Percentiles rank a stretch among this genome's conserved stretches.
Conservation (phyloP, 345 rosid genomes). For the Laguncularia racemosa region DNA sequence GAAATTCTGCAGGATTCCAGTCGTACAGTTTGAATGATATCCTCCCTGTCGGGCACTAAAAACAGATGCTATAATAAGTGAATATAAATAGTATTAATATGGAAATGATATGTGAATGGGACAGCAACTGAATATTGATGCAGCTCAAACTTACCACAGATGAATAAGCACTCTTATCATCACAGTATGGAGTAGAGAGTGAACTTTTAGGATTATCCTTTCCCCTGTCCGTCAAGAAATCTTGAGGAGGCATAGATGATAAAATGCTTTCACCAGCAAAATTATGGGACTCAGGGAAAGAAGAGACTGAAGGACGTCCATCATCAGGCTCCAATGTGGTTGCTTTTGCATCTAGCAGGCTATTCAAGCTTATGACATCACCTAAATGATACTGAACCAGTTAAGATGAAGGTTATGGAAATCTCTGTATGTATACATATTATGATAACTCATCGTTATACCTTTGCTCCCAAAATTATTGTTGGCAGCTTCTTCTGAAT, state of each 20-base stretch:
- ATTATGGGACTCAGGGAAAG: slow-evolving; percentile 45
- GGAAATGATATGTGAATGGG: neutral
- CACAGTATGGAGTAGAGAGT: slow-evolving; percentile 45
- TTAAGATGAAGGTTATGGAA: too few relatives aligned
- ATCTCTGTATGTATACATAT: too few relatives aligned
- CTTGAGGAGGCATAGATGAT: slow-evolving; percentile 45
- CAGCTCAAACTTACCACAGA: slow-evolving; percentile 53
- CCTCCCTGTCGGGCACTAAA: slow-evolving; percentile 94
- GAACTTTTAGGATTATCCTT: slow-evolving; percentile 42
- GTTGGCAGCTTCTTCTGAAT: slow-evolving; percentile 27
- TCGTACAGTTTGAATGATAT: slow-evolving; percentile 95
- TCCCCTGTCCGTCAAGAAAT: slow-evolving; percentile 34
- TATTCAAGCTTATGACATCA: slow-evolving; percentile 40
- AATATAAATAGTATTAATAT: neutral
- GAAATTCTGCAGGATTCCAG: slow-evolving; percentile 99
- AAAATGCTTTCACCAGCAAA: slow-evolving; percentile 44
- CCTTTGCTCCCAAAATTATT: slow-evolving; percentile 69
- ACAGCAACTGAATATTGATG: slow-evolving; percentile 8
- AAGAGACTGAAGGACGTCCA: slow-evolving; percentile 22
- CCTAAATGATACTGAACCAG: slow-evolving; percentile 3
- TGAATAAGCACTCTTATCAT: slow-evolving; percentile 64
- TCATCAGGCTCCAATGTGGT: slow-evolving; percentile 51
- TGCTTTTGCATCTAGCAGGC: slow-evolving; percentile 50
- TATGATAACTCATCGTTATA: slow-evolving; percentile 5
- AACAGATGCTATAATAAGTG: slow-evolving; percentile 6